A percentile compares a stretch with the other conserved stretches of the same genome.
Conservation (phyloP, 768 basidiomycete species). For the Suillus luteus region DNA sequence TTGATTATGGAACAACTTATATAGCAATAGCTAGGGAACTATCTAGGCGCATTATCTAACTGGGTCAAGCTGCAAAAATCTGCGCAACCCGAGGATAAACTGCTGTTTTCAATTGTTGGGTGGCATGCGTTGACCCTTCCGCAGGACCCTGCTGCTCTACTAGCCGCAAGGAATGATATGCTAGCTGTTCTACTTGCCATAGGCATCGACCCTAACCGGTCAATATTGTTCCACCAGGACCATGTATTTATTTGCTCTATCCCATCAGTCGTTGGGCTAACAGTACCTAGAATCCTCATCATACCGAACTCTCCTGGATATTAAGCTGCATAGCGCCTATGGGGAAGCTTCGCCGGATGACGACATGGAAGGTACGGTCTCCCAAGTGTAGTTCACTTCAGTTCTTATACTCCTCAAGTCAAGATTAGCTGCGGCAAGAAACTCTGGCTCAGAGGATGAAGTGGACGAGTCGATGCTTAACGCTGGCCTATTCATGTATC, state of each 20-base stretch:
- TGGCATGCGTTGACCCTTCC: slow-evolving; percentile 94
- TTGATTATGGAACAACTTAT: slow-evolving; percentile 12
- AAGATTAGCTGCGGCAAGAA: slow-evolving; percentile 71
- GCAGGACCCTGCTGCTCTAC: slow-evolving; percentile 71
- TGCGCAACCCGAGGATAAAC: slow-evolving; percentile 55
- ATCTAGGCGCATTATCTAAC: slow-evolving; percentile 86
- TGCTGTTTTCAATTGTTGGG: slow-evolving; percentile 88
- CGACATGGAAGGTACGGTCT: slow-evolving; percentile 85
- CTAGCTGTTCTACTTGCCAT: slow-evolving; percentile 82
- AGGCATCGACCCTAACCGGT: slow-evolving; percentile 77
- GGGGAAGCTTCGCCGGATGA: slow-evolving; percentile 86
- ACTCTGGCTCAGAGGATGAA: slow-evolving; percentile 73
- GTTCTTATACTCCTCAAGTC: slow-evolving; percentile 46
- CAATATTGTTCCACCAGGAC: slow-evolving; percentile 85
- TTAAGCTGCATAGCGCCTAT: slow-evolving; percentile 83
- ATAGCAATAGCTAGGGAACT: slow-evolving; percentile 78
- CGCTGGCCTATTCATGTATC: slow-evolving; percentile 88
- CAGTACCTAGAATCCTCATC: slow-evolving; percentile 66
- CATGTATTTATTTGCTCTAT: slow-evolving; percentile 49
- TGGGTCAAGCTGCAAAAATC: slow-evolving; percentile 82
- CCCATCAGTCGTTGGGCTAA: slow-evolving; percentile 53
- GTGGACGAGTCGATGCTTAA: slow-evolving; percentile 83
- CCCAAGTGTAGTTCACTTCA: no score
- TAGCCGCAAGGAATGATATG: slow-evolving; percentile 68
- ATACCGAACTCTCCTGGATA: slow-evolving; percentile 89